Percentiles rank a stretch among this genome's conserved stretches.
phyloP scores from a whole-genome alignment of 805 yeast genomes.

The Pichia paraexigua region DNA sequence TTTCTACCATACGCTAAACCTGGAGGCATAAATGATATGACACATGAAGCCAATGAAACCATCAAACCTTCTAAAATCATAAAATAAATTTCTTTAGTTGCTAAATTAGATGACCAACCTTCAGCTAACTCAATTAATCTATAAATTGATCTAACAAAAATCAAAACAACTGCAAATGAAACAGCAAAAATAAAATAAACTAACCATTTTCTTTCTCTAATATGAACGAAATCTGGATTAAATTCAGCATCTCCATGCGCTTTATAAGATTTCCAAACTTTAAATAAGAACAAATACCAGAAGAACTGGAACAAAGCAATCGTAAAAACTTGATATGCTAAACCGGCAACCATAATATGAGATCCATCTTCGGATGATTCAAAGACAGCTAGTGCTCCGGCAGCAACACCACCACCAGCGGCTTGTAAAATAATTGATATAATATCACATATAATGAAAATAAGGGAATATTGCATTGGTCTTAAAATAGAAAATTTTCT shows the following conservation, averaged over 20 bases:
- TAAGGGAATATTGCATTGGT: conserved; percentile 55
- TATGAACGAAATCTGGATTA: conserved; percentile 27
- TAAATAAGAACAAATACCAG: conserved; percentile 38
- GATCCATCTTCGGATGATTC: conserved; percentile 40
- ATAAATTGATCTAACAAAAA: conserved; percentile 63
- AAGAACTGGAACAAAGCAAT: conserved; percentile 54
- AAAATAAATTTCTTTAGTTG: conserved; percentile 51
- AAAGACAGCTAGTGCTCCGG: conserved; percentile 31
- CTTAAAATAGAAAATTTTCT: conserved; percentile 39
- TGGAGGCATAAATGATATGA: conserved; percentile 54
- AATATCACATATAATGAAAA: conserved; percentile 62
- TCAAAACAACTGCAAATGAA: conserved; percentile 40
- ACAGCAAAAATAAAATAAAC: conserved; percentile 38
- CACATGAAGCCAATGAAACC: conserved; percentile 43
- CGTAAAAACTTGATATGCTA: conserved; percentile 66
- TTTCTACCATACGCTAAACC: conserved; percentile 42
- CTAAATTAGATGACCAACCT: conserved; percentile 65
- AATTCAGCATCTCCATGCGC: conserved; percentile 28
- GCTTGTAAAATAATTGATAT: conserved; percentile 61
- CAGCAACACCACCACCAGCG: conserved; percentile 69
- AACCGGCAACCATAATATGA: conserved; percentile 67
- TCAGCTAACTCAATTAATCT: conserved; percentile 64
- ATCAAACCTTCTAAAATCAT: conserved; percentile 55
- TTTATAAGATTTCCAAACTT: conserved; percentile 26
- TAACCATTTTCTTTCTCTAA: conserved; percentile 33